Conservation (phyloP, 2,329 filamentous ascomycete species). For the Aspergillus clavatus region DNA sequence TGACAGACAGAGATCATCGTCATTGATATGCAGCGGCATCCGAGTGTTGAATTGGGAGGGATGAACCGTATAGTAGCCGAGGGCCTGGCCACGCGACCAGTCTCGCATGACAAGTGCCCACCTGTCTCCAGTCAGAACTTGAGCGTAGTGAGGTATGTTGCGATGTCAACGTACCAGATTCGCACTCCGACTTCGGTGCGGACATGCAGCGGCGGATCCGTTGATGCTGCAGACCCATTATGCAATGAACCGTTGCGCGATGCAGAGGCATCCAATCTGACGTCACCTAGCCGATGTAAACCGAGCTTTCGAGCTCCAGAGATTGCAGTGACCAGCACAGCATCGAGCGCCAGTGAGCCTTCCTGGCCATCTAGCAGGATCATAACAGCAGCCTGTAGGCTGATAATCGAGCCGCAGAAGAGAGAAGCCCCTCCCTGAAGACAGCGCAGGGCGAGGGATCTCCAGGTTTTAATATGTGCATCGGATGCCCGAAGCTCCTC, state of each 20-base stretch:
- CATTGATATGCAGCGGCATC: constrained; percentile 14
- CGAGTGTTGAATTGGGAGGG: constrained; percentile 15
- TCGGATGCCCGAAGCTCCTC: background rate
- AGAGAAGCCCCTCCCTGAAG: constrained; percentile 9
- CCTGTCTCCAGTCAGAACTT: constrained; percentile 3
- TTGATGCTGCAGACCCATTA: background rate
- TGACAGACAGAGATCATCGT: constrained; percentile 7
- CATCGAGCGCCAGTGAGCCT: constrained; percentile 6
- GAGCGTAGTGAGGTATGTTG: no score
- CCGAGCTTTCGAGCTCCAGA: constrained; percentile 12
- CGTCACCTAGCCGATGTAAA: constrained; percentile 10
- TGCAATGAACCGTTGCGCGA: background rate
- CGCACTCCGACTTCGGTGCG: background rate
- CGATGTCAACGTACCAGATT: background rate
- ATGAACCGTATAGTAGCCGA: constrained; percentile 15
- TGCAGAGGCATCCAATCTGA: background rate
- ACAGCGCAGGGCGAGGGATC: constrained; percentile 9
- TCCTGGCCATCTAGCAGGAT: constrained; percentile 12
- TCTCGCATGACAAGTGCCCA: constrained; percentile 15
- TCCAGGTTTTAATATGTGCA: background rate
- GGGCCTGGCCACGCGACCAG: constrained; percentile 15
- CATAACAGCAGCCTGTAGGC: constrained; percentile 13
- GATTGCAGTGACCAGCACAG: constrained; percentile 11
- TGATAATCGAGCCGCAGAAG: constrained; percentile 12
- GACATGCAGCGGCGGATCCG: background rate